phyloP scores from a whole-genome alignment of 176 grass and related monocot genomes.

The Zea mays region DNA sequence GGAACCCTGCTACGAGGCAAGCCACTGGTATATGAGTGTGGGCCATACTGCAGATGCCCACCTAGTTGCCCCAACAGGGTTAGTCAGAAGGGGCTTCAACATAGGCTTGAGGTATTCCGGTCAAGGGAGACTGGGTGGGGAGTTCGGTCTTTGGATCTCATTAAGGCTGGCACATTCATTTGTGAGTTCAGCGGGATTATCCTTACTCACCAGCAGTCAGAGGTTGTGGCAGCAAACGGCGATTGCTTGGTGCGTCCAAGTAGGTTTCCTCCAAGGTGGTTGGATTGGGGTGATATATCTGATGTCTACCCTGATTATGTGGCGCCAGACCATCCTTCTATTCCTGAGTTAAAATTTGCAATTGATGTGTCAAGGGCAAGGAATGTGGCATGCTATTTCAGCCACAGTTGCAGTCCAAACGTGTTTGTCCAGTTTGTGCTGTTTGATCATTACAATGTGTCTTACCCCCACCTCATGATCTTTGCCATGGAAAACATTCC shows the following conservation, averaged over 20 bases:
- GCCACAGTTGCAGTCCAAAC: constrained; percentile 94
- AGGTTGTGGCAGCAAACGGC: constrained; percentile 56
- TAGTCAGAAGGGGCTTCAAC: constrained; percentile 78
- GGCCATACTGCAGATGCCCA: constrained; percentile 75
- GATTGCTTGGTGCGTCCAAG: constrained; percentile 82
- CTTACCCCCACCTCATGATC: constrained; percentile 92
- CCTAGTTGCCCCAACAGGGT: constrained; percentile 83
- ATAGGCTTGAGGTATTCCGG: constrained; percentile 84
- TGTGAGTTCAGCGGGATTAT: constrained; percentile 96
- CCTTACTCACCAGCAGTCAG: constrained; percentile 75
- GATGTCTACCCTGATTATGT: constrained; percentile 80
- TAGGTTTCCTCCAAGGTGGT: constrained; percentile 77
- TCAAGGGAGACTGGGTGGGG: constrained; percentile 96
- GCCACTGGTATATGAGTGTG: constrained; percentile 86
- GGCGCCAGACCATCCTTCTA: constrained; percentile 51
- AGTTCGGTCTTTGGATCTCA: constrained; percentile 91
- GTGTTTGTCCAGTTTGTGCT: constrained; percentile 92
- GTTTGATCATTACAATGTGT: constrained; percentile 83
- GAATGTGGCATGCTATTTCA: constrained; percentile 99
- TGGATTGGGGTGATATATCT: constrained; percentile 96
- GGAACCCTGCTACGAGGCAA: constrained; percentile 76
- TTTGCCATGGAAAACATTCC: constrained; percentile 98
- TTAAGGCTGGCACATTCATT: constrained; percentile 80
- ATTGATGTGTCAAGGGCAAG: constrained; percentile 88
- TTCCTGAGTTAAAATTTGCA: constrained; percentile 66